Conservation (phyloP, 2,329 filamentous ascomycete species). For the Phyllosticta capitalensis region DNA sequence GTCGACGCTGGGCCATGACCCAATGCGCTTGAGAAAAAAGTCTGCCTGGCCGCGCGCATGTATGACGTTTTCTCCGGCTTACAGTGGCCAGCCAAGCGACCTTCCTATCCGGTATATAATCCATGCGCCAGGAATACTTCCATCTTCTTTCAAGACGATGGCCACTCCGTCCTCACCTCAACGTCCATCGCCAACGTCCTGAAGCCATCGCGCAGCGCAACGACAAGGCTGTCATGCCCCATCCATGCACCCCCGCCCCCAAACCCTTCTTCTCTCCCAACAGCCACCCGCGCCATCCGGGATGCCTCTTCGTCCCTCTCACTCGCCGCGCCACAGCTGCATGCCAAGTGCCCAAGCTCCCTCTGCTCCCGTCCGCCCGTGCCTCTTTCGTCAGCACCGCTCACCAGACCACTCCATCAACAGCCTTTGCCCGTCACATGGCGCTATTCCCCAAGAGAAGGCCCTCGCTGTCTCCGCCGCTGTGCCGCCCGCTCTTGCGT, state of each 20-base stretch:
- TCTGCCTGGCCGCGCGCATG: slow-evolving; percentile 4
- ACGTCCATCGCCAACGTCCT: too few relatives aligned
- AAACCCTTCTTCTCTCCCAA: not conserved
- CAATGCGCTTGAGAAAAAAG: not conserved
- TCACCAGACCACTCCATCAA: not conserved
- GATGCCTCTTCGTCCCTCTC: not conserved
- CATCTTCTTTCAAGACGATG: too few relatives aligned
- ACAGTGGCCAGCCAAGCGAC: not conserved
- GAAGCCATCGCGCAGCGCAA: too few relatives aligned
- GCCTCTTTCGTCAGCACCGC: slow-evolving; percentile 1
- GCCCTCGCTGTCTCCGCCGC: too few relatives aligned
- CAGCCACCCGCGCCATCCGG: not conserved
- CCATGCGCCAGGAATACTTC: not conserved
- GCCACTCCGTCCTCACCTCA: too few relatives aligned
- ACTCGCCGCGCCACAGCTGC: not conserved
- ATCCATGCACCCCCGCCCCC: not conserved
- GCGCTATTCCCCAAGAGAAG: not conserved
- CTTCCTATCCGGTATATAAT: not conserved
- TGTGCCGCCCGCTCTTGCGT: not conserved
- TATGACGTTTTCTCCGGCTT: slow-evolving; percentile 10
- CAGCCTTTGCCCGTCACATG: not conserved
- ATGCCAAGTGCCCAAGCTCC: not conserved
- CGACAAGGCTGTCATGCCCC: too few relatives aligned
- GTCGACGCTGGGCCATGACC: not conserved
- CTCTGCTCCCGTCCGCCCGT: not conserved